phyloP scores from a whole-genome alignment of 257 asterid genomes.

The Linaria vulgaris region DNA sequence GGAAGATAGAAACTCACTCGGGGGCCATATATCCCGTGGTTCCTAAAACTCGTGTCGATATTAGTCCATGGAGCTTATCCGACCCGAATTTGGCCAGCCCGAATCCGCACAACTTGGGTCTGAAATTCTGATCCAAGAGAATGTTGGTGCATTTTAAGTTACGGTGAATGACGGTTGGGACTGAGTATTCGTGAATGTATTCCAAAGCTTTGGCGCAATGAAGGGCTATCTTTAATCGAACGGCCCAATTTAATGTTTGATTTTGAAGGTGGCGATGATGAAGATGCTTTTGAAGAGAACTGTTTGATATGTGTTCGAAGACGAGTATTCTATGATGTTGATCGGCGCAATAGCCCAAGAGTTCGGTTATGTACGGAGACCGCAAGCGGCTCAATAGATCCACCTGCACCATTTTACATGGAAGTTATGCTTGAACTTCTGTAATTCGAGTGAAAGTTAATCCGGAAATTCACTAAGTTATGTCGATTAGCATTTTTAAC shows the following conservation, averaged over 20 bases:
- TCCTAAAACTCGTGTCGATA: constrained; percentile 77
- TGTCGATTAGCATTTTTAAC: too few species aligned
- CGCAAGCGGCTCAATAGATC: constrained; percentile 65
- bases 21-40: constrained; percentile 89
- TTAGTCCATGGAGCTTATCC: constrained; percentile 64
- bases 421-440: background rate
- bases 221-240: constrained; percentile 58
- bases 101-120: constrained; percentile 74
- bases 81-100: constrained; percentile 76
- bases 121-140: constrained; percentile 56
- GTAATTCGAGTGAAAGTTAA: background rate
- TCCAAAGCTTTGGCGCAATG: constrained; percentile 78
- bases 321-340: constrained; percentile 65
- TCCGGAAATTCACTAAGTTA: too few species aligned
- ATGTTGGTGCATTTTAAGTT: constrained; percentile 69
- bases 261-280: constrained; percentile 31
- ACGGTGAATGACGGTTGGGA: constrained; percentile 75
- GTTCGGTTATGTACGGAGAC: constrained; percentile 58
- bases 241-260: constrained; percentile 50
- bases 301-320: constrained; percentile 64
- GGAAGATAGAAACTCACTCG: constrained; percentile 50
- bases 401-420: constrained; percentile 39
- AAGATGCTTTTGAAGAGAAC: constrained; percentile 56
- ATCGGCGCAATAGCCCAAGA: constrained; percentile 84
- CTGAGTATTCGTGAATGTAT: constrained; percentile 64